These are phyloP conservation scores for Syncephalastrum sp. DNA, from an alignment of 371 early-diverging fungal genomes.

Conservation along the genomic window DNA sequence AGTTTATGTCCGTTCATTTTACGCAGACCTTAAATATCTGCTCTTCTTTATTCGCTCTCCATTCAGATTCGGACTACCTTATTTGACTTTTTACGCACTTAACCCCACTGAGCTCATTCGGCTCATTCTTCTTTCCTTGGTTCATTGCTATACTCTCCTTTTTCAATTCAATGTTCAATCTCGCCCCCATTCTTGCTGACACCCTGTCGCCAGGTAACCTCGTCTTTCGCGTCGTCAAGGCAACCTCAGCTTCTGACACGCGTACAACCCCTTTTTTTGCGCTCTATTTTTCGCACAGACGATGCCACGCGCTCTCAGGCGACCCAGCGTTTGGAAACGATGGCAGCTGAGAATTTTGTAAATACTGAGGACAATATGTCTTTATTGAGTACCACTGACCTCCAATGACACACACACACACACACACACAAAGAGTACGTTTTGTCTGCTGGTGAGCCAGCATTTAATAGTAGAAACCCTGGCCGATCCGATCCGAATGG, in stretches of 20 bases:
- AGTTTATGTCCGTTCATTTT: no score
- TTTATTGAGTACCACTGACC: slow-evolving; percentile 36
- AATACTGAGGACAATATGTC: slow-evolving; percentile 17
- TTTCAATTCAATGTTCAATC: no score
- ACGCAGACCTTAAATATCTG: no score
- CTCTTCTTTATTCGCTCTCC: no score
- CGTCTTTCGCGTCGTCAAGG: not conserved
- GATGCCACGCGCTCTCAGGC: slow-evolving; percentile 47
- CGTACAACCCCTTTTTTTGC: not conserved
- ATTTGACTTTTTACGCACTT: no score
- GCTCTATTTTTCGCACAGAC: not conserved
- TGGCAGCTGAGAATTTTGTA: slow-evolving; percentile 80
- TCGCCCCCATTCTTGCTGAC: slow-evolving; percentile 51
- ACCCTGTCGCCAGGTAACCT: slow-evolving; percentile 71
- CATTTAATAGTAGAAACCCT: slow-evolving; percentile 78
- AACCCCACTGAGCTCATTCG: no score
- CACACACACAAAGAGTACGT: slow-evolving; percentile 14
- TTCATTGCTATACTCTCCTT: no score
- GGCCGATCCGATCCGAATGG: slow-evolving; percentile 60
- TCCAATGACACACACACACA: slow-evolving; percentile 59
- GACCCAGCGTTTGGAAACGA: slow-evolving; percentile 67
- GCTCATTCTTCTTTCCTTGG: no score
- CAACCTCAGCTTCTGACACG: not conserved
- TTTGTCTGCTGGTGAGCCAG: slow-evolving; percentile 56
- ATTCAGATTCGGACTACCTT: no score